Evolutionary conservation across 176 grass and related monocot species (phyloP).

Genomic region (Chloris gayana): DNA sequence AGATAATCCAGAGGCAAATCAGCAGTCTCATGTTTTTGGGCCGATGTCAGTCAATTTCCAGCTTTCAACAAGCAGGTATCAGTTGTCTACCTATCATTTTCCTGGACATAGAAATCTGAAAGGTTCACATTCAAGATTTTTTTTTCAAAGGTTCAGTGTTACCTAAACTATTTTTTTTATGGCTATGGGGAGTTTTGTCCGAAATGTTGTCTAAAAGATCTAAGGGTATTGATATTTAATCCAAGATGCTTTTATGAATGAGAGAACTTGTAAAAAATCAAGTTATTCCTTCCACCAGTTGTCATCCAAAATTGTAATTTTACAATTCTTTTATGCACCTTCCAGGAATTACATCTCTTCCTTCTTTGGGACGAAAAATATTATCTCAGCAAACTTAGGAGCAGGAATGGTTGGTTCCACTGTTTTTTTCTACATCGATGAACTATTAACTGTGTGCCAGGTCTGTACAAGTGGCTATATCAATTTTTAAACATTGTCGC

Average conservation of each 20-base stretch:
- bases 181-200: background rate
- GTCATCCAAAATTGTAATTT: constrained; percentile 20
- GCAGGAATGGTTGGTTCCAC: constrained; percentile 51
- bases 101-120: no score
- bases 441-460: constrained; percentile 66
- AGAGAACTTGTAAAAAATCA: background rate
- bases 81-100: constrained; percentile 43
- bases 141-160: background rate
- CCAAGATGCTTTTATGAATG: constrained; percentile 10
- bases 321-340: constrained; percentile 40
- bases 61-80: constrained; percentile 67
- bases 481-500: constrained; percentile 15
- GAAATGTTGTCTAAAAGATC: constrained; percentile 20
- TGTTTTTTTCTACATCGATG: constrained; percentile 64
- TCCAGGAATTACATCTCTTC: constrained; percentile 63
- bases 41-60: constrained; percentile 62
- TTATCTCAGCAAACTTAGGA: constrained; percentile 60
- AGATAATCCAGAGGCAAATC: constrained; percentile 59
- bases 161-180: constrained; percentile 19
- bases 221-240: constrained; percentile 11
- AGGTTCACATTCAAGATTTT: background rate
- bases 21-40: constrained; percentile 64
- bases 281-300: constrained; percentile 1
- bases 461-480: constrained; percentile 36
- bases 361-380: constrained; percentile 43